A percentile compares a stretch with the other conserved stretches of the same genome.
Evolutionary conservation across 2,329 filamentous ascomycete species (phyloP).

Genomic region (Penicillium oxalicum): DNA sequence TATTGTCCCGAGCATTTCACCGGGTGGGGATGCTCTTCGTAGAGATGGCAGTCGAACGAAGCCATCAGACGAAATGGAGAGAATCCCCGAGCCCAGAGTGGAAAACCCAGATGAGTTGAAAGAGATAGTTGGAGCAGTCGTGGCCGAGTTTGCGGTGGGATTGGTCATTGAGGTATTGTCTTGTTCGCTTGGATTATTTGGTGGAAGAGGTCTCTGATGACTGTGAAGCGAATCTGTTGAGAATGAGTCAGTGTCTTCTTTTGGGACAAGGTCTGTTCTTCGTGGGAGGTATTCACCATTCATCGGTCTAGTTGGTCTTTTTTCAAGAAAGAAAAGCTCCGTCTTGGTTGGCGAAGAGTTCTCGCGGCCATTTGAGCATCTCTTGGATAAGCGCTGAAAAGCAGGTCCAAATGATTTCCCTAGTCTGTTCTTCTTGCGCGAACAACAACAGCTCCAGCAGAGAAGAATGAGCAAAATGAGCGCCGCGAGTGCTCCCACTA

Average conservation of each 20-base stretch:
- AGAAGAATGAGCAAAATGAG: constrained; percentile 11
- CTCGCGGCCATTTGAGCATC: constrained; percentile 1
- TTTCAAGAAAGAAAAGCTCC: background rate
- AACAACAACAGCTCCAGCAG: constrained; percentile 13
- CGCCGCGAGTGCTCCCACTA: constrained; percentile 12
- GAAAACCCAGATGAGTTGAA: background rate
- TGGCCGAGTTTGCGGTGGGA: background rate
- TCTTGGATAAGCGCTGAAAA: background rate
- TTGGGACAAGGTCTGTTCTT: background rate
- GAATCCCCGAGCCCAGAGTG: background rate
- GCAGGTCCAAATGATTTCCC: background rate
- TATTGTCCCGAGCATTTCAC: background rate
- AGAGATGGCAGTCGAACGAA: background rate
- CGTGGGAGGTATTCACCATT: background rate
- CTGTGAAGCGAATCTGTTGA: background rate
- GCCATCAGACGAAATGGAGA: background rate
- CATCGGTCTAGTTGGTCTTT: background rate
- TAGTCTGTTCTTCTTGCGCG: constrained; percentile 14
- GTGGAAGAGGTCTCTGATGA: background rate
- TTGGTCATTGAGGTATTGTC: background rate
- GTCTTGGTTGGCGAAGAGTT: background rate
- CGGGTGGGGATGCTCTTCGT: background rate
- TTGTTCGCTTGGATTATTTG: background rate
- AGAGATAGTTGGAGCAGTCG: background rate
- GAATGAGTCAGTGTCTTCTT: too few relatives aligned